phyloP scores from a whole-genome alignment of 305 asterid genomes.

The Solanum aculeatissimum region DNA sequence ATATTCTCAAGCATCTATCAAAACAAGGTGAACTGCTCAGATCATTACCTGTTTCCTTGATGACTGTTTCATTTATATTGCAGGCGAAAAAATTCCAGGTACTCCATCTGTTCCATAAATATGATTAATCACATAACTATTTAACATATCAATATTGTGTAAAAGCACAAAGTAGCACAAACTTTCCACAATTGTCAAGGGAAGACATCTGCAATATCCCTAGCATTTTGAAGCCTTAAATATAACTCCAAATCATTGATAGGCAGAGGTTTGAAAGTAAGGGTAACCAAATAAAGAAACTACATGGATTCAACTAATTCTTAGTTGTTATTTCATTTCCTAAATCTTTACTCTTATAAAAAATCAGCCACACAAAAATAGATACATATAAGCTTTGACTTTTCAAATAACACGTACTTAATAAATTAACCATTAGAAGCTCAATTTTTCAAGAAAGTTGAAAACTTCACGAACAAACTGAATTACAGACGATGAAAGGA shows the following conservation, averaged over 20 bases:
- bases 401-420: not conserved
- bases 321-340: not conserved
- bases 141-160: not conserved
- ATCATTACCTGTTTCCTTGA: slow-evolving; percentile 74
- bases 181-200: not conserved
- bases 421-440: not conserved
- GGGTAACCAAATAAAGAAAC: not conserved
- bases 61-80: slow-evolving; percentile 59
- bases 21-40: not conserved
- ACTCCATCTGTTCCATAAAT: slow-evolving; percentile 49
- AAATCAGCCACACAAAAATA: not conserved
- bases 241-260: not conserved
- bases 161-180: not conserved
- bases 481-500: not conserved
- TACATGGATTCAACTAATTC: not conserved
- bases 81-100: slow-evolving; percentile 88
- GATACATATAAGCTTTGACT: not conserved
- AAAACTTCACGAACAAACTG: not conserved
- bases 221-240: not conserved
- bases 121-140: not conserved
- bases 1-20: not conserved
- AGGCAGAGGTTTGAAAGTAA: not conserved
- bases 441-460: not conserved
- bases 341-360: not conserved
- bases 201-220: not conserved